Base-by-base conservation (phyloP, 345 rosid species). In the Brassica incana region DNA sequence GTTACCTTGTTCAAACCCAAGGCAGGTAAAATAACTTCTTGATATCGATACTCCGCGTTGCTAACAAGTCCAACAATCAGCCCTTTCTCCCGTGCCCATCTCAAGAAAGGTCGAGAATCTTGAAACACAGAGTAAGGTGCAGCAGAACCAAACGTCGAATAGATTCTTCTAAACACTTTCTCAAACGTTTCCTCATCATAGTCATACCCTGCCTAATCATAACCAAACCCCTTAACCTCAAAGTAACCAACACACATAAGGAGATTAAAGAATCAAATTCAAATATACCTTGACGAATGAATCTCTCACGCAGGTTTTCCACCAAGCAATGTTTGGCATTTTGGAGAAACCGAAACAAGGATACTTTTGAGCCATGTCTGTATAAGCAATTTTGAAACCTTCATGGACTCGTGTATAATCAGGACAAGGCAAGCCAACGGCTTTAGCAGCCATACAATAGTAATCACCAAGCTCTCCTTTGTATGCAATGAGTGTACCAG, bases 401-500 rank as follows among this genome's bases (percentile, higher is more conserved):
- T 90, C 89, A 61, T 95, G 99, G 50, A 95, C 82, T 2, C 96
- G 88, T 75, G 89, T 91, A 69, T 95, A 95, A 81, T 95, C 97
- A 20, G 99, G 99, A 84, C 99, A 95, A 38, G 94, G 96, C 40
- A 87, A 83, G 56, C 99, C 99, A 71, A 84, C 86, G 16, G 99
- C 84, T 85, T 95, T 95, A 76, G 99, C 98, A 58, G 98, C 99
- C 99, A 95, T 95, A 84, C 99, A 95, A 43, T 93, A 95, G 85
- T 93, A 95, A 86, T 95, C 98, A 70, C 99, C 99, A 67, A 95
- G 98, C 83, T 95, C 96, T 52, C 99, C 99, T 84, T 90, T 95
- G 84, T 95, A 95, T 18, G 99, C 99, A 56, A 95, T 80, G 63
- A 95, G 93, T 15, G 99, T 95, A 54, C 99, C 99, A 29, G 99